Conservation (phyloP, 2,329 filamentous ascomycete genomes). For the Pseudogymnoascus sp. region DNA sequence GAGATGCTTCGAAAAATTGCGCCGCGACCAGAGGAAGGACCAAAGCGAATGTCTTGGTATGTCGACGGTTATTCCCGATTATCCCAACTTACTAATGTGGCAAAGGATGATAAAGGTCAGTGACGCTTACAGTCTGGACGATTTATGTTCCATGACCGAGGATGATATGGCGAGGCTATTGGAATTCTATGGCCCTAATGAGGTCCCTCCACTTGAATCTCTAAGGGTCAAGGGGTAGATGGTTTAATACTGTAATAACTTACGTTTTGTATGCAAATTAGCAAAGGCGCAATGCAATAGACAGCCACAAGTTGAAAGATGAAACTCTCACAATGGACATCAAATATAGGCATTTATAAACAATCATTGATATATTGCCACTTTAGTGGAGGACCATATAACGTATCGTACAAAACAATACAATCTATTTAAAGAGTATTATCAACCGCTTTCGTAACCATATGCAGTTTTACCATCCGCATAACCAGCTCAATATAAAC, state of each 20-base stretch:
- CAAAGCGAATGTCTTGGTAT: constrained; percentile 84
- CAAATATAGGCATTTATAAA: neutral
- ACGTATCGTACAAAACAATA: constrained; percentile 3
- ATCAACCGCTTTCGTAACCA: constrained; percentile 3
- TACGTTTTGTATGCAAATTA: neutral
- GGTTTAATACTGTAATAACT: neutral
- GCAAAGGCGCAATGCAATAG: neutral
- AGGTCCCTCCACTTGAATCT: constrained; percentile 47
- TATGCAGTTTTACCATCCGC: constrained; percentile 1
- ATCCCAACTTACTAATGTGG: constrained; percentile 24
- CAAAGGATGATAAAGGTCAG: constrained; percentile 84
- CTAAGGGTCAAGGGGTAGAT: constrained; percentile 31
- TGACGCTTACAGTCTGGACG: constrained; percentile 75
- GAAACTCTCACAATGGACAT: neutral
- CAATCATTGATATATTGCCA: constrained; percentile 6
- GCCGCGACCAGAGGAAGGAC: constrained; percentile 62
- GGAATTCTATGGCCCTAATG: constrained; percentile 54
- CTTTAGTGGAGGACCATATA: constrained; percentile 5
- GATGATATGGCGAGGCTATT: constrained; percentile 80
- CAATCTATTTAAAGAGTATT: constrained; percentile 1
- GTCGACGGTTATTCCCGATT: constrained; percentile 22
- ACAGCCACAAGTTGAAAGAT: constrained; percentile 17
- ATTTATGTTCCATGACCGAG: constrained; percentile 74
- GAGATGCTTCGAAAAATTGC: constrained; percentile 70
- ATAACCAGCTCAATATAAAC: constrained; percentile 3